Conservation (phyloP, 768 basidiomycete species). For the Lactarius vividus region DNA sequence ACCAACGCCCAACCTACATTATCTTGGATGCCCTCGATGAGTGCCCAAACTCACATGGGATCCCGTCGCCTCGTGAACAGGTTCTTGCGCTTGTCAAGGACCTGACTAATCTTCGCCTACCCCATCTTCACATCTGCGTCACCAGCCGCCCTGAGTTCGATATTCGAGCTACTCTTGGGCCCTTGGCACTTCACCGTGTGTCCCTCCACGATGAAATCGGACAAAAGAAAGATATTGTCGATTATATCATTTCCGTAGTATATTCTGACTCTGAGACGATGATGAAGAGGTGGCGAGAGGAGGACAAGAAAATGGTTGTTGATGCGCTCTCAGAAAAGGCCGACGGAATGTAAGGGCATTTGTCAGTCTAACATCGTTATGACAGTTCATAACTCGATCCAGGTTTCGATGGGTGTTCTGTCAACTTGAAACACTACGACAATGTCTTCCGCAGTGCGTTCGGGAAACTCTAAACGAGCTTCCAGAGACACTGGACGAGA, state of each 20-base stretch:
- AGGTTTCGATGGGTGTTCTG: no score
- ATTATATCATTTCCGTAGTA: neutral
- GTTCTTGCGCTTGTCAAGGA: neutral
- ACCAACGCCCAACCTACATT: neutral
- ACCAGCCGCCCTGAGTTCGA: neutral
- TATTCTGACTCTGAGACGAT: no score
- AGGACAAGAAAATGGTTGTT: neutral
- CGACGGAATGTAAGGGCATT: neutral
- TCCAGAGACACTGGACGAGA: neutral
- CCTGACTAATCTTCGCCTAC: neutral
- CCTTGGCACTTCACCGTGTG: no score
- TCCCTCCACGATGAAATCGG: neutral
- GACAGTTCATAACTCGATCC: neutral
- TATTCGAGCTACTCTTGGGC: neutral
- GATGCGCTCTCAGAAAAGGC: neutral
- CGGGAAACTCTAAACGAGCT: neutral
- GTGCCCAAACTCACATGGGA: neutral
- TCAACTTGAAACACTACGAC: no score
- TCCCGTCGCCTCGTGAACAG: neutral
- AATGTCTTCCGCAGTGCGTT: neutral
- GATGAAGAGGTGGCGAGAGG: neutral
- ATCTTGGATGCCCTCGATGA: neutral
- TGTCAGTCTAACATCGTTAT: accelerated
- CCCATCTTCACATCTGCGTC: neutral
- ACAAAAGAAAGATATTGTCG: neutral